Base-by-base conservation (phyloP, 1,139 yeast genomes). In the Geotrichum histeridarum region DNA sequence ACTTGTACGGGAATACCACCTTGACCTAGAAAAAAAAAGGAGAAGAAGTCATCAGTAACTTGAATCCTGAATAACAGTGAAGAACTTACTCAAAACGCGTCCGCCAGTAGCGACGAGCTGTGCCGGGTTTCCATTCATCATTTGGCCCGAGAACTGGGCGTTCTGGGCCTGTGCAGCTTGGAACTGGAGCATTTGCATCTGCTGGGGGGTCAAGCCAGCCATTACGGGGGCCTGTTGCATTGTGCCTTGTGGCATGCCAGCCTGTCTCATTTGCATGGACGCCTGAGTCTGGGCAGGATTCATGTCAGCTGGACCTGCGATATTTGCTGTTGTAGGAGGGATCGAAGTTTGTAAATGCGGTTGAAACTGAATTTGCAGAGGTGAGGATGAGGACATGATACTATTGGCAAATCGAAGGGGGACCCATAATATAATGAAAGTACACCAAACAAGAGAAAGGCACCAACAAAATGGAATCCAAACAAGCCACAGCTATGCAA, bases 81-180 rank as follows among this genome's bases (percentile, higher is more conserved):
- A 33, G 22, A 36, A 50, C 50, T 17, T 39, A 51, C 54, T 41
- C 38, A 51, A n/a, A 9, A 51, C 54, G 45, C 54, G 54, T 37
- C 45, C 50, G 14, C 54, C 50, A 11, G 31, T 32, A 44, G 53
- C 49, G n/a, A 44, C 31, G 9, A 42, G 30, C 32, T 43, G 53
- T 14, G 38, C 49, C 4, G 53, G 53, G 14, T 51, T 45, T 14
- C 54, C 54, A 33, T 51, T 51, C 42, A 51, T 51, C 50, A 51
- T 51, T 33, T 51, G 54, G 36, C 49, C 53, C n/a, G 48, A 38
- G 39, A 43, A 50, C 27, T 43, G 48, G 4, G 42, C 50, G 9
- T 45, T 35, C 18, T 51, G 50, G 18, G 43, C 44, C 22, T 50
- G 53, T 15, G 47, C 30, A 42, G 46, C 42, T 22, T 51, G 54